Percentiles rank a stretch among this genome's conserved stretches.
These are phyloP conservation scores for Harrya chromipes DNA, from an alignment of 768 basidiomycete species.

Conservation along the genomic window DNA sequence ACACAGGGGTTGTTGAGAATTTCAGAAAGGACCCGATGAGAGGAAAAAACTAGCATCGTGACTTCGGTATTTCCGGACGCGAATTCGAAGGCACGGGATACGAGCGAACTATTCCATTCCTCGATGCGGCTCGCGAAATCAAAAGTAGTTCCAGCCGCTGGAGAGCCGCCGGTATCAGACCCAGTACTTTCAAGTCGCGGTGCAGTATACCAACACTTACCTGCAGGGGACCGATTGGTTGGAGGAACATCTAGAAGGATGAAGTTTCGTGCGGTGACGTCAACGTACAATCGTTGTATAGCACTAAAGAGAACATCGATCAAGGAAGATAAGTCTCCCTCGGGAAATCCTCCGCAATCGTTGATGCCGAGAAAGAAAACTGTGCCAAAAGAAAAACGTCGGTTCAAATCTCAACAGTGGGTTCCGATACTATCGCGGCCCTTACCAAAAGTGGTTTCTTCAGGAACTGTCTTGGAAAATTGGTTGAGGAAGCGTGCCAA, in stretches of 20 bases:
- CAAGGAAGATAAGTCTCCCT: neutral
- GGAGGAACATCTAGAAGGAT: conserved; percentile 16
- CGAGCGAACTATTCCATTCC: conserved; percentile 5
- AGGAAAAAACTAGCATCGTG: conserved; percentile 9
- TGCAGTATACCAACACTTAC: neutral
- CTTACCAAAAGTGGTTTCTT: conserved; percentile 3
- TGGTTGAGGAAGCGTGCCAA: conserved; percentile 1
- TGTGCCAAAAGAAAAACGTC: neutral
- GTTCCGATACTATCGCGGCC: too few relatives aligned
- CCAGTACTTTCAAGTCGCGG: neutral
- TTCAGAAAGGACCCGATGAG: conserved; percentile 5
- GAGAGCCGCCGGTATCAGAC: neutral
- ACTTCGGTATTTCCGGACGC: neutral
- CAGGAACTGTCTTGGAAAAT: neutral
- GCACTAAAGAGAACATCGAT: conserved; percentile 3
- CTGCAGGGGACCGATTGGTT: conserved; percentile 9
- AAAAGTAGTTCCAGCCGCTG: neutral
- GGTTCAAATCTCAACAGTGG: too few relatives aligned
- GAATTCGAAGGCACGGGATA: neutral
- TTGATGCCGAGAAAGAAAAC: conserved; percentile 14
- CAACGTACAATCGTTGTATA: neutral
- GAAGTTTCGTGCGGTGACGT: conserved; percentile 6
- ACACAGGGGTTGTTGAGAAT: conserved; percentile 7
- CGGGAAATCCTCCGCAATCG: conserved; percentile 5
- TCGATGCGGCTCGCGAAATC: conserved; percentile 3